Evolutionary conservation across 2,329 filamentous ascomycete genomes (phyloP), one percentile per base, ranked within the genome.

Genomic region (Xylaria sp.): DNA sequence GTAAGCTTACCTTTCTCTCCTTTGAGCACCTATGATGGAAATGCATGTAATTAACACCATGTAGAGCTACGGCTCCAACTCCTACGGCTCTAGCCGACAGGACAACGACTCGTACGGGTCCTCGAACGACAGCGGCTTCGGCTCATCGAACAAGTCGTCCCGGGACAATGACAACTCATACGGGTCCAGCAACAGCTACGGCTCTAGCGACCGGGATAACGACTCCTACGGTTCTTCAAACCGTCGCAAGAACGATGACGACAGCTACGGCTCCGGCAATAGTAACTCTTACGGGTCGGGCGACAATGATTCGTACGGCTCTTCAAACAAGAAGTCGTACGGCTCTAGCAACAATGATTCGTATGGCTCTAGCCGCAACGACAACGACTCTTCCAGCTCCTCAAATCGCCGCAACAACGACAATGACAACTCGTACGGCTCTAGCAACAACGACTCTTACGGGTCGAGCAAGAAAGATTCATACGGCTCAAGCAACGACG

Each of bases 1-100:
- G 79, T 79, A 71, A 77, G 78, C 36, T 24, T 36, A 27, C 12
- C 12, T 36, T 12, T 2, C n/a, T 7, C n/a, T 27, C 19, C 54
- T 1, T 9, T 6, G 4, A 11, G 9, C 32, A 47, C 39, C 17
- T 55, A 42, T 30, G 17, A 42, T 62, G 17, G 6, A n/a, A 34
- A 32, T 17, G 21, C 36, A 27, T 12, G n/a, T 60, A 8, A 42
- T 63, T 66, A 36, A 70, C 56, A 54, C 34, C 27, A 39, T 67
- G 62, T 64, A 71, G 61, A 73, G 69, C 72, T 76, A 74, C 74
- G 72, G 70, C 39, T 48, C 60, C 24, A 9, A 63, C 50, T 55
- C 60, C 71, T 76, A 74, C 74, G 72, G 57, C 64, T 57, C 55
- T 57, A 48, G 57, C 51, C 57, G 61, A 71, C 53, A 39, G 32